A percentile compares a stretch with the other conserved stretches of the same genome.
Conservation (phyloP, 208 protist genomes). For the Angomonas deanei region DNA sequence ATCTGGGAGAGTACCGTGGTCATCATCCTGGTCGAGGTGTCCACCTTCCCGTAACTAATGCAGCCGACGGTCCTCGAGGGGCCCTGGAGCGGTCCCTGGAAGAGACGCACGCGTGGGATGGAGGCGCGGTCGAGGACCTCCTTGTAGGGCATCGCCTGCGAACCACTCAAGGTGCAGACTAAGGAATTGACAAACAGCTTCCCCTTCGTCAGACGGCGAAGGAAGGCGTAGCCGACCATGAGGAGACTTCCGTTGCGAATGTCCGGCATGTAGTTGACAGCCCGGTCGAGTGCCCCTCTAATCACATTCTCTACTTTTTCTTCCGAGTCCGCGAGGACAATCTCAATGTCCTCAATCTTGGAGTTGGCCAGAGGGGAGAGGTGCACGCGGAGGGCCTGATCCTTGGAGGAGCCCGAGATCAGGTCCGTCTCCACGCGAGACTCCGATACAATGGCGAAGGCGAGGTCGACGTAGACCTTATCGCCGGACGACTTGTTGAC, state of each 20-base stretch:
- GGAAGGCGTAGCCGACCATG: constrained; percentile 26
- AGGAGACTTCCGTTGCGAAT: constrained; percentile 14
- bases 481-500: constrained; percentile 19
- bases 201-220: constrained; percentile 19
- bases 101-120: constrained; percentile 14
- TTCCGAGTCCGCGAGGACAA: constrained; percentile 6
- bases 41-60: constrained; percentile 25
- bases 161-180: constrained; percentile 21
- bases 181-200: constrained; percentile 34
- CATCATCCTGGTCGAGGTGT: constrained; percentile 21
- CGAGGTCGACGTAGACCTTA: constrained; percentile 25
- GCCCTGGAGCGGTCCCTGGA: constrained; percentile 27
- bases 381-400: constrained; percentile 20
- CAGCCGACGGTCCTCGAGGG: constrained; percentile 32
- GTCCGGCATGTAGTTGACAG: constrained; percentile 7
- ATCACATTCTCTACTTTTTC: constrained; percentile 19
- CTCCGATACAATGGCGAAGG: constrained; percentile 19
- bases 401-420: constrained; percentile 4
- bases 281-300: constrained; percentile 16
- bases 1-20: constrained; percentile 18
- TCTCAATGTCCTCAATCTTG: constrained; percentile 6
- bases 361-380: constrained; percentile 34
- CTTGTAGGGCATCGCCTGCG: constrained; percentile 23
- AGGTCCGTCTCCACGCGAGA: constrained; percentile 24
- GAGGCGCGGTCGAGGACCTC: constrained; percentile 16